phyloP scores from a whole-genome alignment of 2,329 filamentous ascomycete genomes.

The Thermothelomyces thermophilus region DNA sequence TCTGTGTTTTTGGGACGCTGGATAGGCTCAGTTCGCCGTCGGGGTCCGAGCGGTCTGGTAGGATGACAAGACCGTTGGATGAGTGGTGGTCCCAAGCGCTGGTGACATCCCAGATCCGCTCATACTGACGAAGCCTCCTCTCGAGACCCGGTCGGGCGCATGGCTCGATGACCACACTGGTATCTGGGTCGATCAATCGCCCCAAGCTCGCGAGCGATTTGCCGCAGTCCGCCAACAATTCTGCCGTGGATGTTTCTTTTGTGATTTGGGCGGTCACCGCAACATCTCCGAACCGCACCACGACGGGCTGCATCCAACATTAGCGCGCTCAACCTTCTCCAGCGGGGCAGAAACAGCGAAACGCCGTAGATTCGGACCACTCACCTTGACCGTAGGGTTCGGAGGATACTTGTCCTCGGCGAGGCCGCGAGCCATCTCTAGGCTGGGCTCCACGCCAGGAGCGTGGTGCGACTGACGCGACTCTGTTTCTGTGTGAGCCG shows the following conservation, averaged over 20 bases:
- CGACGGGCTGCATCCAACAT: conserved; percentile 49
- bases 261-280: conserved; percentile 66
- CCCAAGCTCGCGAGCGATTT: conserved; percentile 27
- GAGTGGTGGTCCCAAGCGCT: conserved; percentile 86
- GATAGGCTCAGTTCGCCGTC: conserved; percentile 57
- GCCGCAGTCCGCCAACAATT: conserved; percentile 67
- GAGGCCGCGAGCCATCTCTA: not conserved
- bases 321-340: conserved; percentile 8
- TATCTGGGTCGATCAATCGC: conserved; percentile 56
- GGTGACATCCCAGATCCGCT: conserved; percentile 78
- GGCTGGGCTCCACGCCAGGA: not conserved
- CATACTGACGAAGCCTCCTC: conserved; percentile 76
- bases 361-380: conserved; percentile 23
- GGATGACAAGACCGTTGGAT: conserved; percentile 66
- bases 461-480: not conserved
- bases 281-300: conserved; percentile 64
- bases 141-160: conserved; percentile 73
- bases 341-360: conserved; percentile 15
- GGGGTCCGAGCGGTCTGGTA: conserved; percentile 50
- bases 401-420: conserved; percentile 51
- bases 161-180: conserved; percentile 68
- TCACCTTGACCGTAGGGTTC: conserved; percentile 70
- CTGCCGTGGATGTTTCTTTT: conserved; percentile 64
- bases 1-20: conserved; percentile 51
- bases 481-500: not conserved